These are phyloP conservation scores for Kingdonia uniflora DNA, from an alignment of 164 flowering plant genomes.

Conservation along the genomic window DNA sequence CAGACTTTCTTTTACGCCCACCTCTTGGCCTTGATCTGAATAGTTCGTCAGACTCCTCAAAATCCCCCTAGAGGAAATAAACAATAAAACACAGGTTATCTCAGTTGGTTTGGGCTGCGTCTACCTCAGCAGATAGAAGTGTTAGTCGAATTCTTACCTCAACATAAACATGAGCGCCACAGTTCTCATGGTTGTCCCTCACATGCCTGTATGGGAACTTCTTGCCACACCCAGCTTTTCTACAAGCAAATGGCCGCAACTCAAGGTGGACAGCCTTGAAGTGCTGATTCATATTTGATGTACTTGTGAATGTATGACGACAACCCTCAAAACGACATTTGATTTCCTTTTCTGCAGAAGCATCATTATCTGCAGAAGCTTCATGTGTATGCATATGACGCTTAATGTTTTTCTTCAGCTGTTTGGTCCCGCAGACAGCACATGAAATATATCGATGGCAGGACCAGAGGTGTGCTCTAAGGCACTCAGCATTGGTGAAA, in stretches of 20 bases:
- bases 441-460: slow-evolving; percentile 57
- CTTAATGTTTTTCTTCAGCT: slow-evolving; percentile 69
- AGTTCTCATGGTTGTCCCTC: slow-evolving; percentile 73
- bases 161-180: slow-evolving; percentile 40
- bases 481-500: slow-evolving; percentile 59
- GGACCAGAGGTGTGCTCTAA: slow-evolving; percentile 46
- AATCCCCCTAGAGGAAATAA: background rate
- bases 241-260: slow-evolving; percentile 46
- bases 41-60: background rate
- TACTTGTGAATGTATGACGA: slow-evolving; percentile 40
- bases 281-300: slow-evolving; percentile 68
- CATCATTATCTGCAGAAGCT: background rate
- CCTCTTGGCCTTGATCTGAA: slow-evolving; percentile 5
- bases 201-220: slow-evolving; percentile 68
- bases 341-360: slow-evolving; percentile 21
- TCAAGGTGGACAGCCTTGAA: slow-evolving; percentile 64
- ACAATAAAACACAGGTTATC: background rate
- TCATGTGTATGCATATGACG: slow-evolving; percentile 46
- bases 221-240: slow-evolving; percentile 53
- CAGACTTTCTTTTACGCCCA: slow-evolving; percentile 3
- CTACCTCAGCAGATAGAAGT: background rate
- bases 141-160: slow-evolving; percentile 23
- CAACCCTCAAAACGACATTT: slow-evolving; percentile 52
- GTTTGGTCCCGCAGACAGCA: slow-evolving; percentile 64
- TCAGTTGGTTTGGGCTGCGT: background rate